Evolutionary conservation across 345 rosid genomes (phyloP), one percentile per base, ranked within the genome.

Genomic region (Eucalyptus coolabah): DNA sequence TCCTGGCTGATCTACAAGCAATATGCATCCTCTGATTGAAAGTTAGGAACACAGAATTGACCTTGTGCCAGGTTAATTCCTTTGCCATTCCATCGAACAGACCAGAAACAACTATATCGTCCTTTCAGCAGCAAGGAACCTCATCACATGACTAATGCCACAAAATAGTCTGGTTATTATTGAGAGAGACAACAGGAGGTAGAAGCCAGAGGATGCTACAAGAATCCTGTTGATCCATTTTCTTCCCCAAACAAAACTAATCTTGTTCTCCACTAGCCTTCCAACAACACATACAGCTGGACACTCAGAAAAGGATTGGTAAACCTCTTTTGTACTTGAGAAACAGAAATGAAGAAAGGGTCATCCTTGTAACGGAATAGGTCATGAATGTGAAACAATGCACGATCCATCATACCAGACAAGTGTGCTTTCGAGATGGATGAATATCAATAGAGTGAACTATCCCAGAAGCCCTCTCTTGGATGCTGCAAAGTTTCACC

Each of bases 401-500:
- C 50, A 45, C 45, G 19, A 59, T 67, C 30, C 67, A 40, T 88
- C 95, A 92, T 92, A 98, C 99, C 92, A 96, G 92, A 93, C 97
- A 96, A 50, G 94, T 96, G 93, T 98, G 98, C 93, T 98, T 98
- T 83, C 98, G 91, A 6, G 98, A 98, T 87, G 98, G 96, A 92
- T 97, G 99, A 92, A 98, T 94, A 92, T 98, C 99, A 91, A 98
- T 89, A 5, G 99, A 97, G 91, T 97, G 99, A 23, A 97, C 92
- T 89, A 97, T 88, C 37, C 98, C 99, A 89, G 95, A 93, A 87
- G 92, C 91, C 91, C 89, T 94, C 54, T 96, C 98, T 88, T 93
- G 95, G 89, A 93, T 90, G 95, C 99, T 98, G 92, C 91, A 93
- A 91, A 24, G 90, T 65, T 80, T 89, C 53, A 24, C 21, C 45